phyloP scores from a whole-genome alignment of 106 monocot genomes.

The Apostasia ramifera region DNA sequence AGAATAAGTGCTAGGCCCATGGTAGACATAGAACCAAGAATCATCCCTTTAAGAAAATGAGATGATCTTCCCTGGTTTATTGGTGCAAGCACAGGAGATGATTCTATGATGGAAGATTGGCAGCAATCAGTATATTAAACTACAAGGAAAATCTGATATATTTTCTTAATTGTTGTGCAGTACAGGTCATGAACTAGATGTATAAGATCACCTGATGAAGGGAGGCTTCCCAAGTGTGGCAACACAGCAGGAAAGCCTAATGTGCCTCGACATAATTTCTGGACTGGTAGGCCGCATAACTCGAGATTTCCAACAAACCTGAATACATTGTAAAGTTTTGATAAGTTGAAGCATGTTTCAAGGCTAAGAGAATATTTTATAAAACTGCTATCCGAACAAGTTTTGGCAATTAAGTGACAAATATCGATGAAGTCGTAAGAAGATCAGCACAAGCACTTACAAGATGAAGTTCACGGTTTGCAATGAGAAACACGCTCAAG shows the following conservation, averaged over 20 bases:
- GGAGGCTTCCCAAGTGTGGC: constrained; percentile 38
- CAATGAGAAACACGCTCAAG: too few species aligned
- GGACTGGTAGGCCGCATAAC: constrained; percentile 78
- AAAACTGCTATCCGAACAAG: too few species aligned
- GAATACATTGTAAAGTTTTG: constrained; percentile 5
- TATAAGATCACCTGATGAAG: constrained; percentile 35
- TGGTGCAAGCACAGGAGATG: constrained; percentile 31
- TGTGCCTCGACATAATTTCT: constrained; percentile 54
- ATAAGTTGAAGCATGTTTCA: neutral
- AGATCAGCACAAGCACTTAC: too few species aligned
- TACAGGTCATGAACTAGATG: neutral
- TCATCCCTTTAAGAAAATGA: constrained; percentile 70
- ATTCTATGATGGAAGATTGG: constrained; percentile 7
- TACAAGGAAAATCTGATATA: neutral
- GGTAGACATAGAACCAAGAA: constrained; percentile 78
- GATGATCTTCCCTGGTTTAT: constrained; percentile 34
- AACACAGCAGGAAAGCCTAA: constrained; percentile 90
- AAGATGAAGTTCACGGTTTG: too few species aligned
- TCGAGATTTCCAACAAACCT: constrained; percentile 95
- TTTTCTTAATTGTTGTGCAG: too few species aligned
- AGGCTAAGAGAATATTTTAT: constrained; percentile 43
- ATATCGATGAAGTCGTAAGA: too few species aligned
- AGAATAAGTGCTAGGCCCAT: constrained; percentile 49
- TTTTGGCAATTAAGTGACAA: too few species aligned
- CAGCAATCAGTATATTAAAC: constrained; percentile 4